These are phyloP conservation scores for Aspergillus cristatus DNA, from an alignment of 495 filamentous ascomycete genomes.

Conservation along the genomic window DNA sequence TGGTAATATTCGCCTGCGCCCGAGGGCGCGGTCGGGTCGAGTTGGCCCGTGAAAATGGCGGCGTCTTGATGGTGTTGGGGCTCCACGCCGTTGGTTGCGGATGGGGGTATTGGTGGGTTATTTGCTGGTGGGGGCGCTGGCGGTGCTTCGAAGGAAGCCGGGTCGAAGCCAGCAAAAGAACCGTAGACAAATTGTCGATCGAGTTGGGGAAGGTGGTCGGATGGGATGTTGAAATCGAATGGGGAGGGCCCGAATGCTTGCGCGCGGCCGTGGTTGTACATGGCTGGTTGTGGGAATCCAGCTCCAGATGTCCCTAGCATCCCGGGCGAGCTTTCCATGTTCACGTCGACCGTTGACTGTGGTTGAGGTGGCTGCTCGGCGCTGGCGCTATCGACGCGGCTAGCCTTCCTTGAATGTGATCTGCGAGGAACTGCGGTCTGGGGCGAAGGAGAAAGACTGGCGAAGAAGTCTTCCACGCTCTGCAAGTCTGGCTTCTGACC, in stretches of 20 bases:
- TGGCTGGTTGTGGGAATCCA: conserved; percentile 38
- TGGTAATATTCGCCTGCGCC: conserved; percentile 37
- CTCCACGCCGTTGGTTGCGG: conserved; percentile 16
- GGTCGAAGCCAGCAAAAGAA: conserved; percentile 60
- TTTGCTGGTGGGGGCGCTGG: conserved; percentile 9
- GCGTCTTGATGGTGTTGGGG: conserved; percentile 13
- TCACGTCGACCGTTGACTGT: conserved; percentile 24
- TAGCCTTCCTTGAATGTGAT: conserved; percentile 25
- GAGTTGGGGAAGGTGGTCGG: conserved; percentile 48
- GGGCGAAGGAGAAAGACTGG: conserved; percentile 61
- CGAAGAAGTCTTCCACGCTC: conserved; percentile 93
- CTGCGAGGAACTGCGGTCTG: conserved; percentile 38
- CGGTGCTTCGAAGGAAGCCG: conserved; percentile 23
- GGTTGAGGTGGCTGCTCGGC: conserved; percentile 23
- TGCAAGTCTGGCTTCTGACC: conserved; percentile 81
- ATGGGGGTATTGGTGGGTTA: conserved; percentile 17
- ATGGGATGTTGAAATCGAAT: conserved; percentile 32
- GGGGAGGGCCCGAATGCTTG: conserved; percentile 30
- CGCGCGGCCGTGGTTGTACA: conserved; percentile 24
- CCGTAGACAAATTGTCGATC: conserved; percentile 73
- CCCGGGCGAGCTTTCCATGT: conserved; percentile 26
- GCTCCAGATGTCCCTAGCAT: conserved; percentile 23
- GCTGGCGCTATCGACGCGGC: conserved; percentile 20
- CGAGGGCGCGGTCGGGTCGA: conserved; percentile 31
- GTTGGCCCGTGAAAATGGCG: conserved; percentile 26